These are phyloP conservation scores for Diaporthe citrichinensis DNA, from an alignment of 2,329 filamentous ascomycete genomes.

Conservation along the genomic window DNA sequence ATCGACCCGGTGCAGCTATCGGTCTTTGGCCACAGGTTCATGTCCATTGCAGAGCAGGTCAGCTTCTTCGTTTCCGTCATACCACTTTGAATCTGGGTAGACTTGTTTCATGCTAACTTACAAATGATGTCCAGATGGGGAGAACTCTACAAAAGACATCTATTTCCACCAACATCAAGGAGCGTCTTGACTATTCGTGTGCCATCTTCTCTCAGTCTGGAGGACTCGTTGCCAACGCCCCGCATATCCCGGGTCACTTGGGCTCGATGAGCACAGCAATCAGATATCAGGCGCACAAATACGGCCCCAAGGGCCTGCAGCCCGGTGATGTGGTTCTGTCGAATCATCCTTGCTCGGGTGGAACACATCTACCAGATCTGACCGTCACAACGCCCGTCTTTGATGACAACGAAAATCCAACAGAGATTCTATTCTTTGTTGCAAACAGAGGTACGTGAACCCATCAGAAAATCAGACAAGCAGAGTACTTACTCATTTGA, in stretches of 20 bases:
- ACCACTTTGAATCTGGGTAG: conserved; percentile 4
- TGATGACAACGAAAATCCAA: conserved; percentile 60
- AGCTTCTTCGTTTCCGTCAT: not conserved
- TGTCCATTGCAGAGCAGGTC: conserved; percentile 79
- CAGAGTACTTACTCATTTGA: conserved; percentile 47
- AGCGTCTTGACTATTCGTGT: conserved; percentile 39
- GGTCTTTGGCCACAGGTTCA: conserved; percentile 83
- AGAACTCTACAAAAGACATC: conserved; percentile 39
- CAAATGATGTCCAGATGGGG: conserved; percentile 16
- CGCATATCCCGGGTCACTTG: conserved; percentile 66
- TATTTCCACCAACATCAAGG: conserved; percentile 38
- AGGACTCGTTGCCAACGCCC: conserved; percentile 54
- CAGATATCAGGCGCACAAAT: conserved; percentile 58
- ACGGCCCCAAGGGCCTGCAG: conserved; percentile 76
- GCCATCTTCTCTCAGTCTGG: conserved; percentile 39
- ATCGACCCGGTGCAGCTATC: conserved; percentile 72
- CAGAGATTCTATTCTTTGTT: conserved; percentile 18
- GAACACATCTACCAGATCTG: conserved; percentile 58
- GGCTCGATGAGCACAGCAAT: conserved; percentile 39
- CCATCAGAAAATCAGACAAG: not conserved
- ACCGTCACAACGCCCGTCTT: conserved; percentile 59
- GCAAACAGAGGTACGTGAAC: conserved; percentile 20
- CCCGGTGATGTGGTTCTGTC: conserved; percentile 81
- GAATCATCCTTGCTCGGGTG: conserved; percentile 56
- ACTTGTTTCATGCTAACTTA: not conserved